These are phyloP conservation scores for Arxiozyma heterogenica DNA, from an alignment of 1,139 yeast genomes.

Conservation along the genomic window DNA sequence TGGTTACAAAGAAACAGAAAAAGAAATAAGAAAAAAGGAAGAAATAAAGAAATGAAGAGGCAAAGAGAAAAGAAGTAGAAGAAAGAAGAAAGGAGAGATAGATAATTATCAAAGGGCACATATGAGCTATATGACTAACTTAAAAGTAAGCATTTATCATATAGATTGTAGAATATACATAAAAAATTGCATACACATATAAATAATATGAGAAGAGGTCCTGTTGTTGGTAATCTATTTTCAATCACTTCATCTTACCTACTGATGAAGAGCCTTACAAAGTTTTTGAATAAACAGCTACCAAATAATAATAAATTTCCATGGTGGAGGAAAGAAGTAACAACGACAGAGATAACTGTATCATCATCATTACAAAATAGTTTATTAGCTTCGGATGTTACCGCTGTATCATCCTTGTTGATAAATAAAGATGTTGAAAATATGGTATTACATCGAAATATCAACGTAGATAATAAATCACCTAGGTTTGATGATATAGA, in stretches of 20 bases:
- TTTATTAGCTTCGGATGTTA: not conserved
- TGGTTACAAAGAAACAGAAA: too few relatives aligned
- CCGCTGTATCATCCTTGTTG: not conserved
- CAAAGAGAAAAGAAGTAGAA: too few relatives aligned
- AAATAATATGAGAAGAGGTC: slow-evolving; percentile 12
- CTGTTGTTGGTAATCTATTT: slow-evolving; percentile 10
- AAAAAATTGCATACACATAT: not conserved
- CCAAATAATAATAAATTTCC: slow-evolving; percentile 9
- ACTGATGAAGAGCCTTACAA: slow-evolving; percentile 10
- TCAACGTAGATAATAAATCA: not conserved
- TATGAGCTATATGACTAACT: too few relatives aligned
- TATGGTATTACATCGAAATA: not conserved
- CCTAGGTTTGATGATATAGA: not conserved
- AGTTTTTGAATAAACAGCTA: slow-evolving; percentile 6
- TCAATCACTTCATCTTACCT: slow-evolving; percentile 13
- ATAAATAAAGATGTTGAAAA: not conserved
- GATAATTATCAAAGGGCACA: too few relatives aligned
- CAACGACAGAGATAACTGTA: not conserved
- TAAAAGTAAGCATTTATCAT: not conserved
- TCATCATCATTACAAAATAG: not conserved
- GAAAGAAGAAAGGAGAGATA: too few relatives aligned
- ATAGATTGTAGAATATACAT: not conserved
- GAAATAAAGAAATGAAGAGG: too few relatives aligned
- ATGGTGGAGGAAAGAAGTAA: not conserved
- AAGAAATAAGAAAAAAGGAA: too few relatives aligned